A percentile compares a stretch with the other conserved stretches of the same genome.
phyloP scores from a whole-genome alignment of 306 rosid genomes.

The Corylus heterophylla region DNA sequence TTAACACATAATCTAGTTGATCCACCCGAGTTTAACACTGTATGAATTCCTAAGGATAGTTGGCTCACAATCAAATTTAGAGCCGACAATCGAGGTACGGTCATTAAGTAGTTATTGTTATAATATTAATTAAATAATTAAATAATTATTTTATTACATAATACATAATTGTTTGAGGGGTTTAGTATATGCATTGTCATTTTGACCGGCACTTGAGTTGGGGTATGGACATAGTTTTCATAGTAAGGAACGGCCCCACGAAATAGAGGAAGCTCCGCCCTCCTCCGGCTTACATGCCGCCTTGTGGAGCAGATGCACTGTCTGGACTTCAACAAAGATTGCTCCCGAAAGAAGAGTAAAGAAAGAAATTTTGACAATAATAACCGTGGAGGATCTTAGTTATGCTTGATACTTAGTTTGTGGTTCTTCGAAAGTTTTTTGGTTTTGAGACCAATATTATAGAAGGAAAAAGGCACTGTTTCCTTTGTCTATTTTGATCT shows the following conservation, averaged over 20 bases:
- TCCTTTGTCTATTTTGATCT: too few species aligned
- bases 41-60: slow-evolving; percentile 35
- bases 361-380: background rate
- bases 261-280: background rate
- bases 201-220: slow-evolving; percentile 10
- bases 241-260: slow-evolving; percentile 1
- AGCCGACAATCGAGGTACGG: slow-evolving; percentile 19
- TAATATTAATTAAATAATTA: too few species aligned
- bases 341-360: background rate
- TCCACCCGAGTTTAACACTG: slow-evolving; percentile 35
- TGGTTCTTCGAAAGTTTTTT: too few species aligned
- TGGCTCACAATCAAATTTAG: slow-evolving; percentile 36
- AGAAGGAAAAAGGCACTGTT: too few species aligned
- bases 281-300: slow-evolving; percentile 15
- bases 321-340: background rate
- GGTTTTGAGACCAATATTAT: too few species aligned
- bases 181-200: slow-evolving; percentile 12
- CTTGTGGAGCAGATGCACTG: background rate
- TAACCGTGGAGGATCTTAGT: background rate
- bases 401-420: too few species aligned
- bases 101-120: background rate
- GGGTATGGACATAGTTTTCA: slow-evolving; percentile 8
- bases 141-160: too few species aligned
- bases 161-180: background rate
- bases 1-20: slow-evolving; percentile 33